A percentile compares a stretch with the other conserved stretches of the same genome.
Evolutionary conservation across 2,329 filamentous ascomycete genomes (phyloP).

Genomic region (Trichoderma pleuroti): DNA sequence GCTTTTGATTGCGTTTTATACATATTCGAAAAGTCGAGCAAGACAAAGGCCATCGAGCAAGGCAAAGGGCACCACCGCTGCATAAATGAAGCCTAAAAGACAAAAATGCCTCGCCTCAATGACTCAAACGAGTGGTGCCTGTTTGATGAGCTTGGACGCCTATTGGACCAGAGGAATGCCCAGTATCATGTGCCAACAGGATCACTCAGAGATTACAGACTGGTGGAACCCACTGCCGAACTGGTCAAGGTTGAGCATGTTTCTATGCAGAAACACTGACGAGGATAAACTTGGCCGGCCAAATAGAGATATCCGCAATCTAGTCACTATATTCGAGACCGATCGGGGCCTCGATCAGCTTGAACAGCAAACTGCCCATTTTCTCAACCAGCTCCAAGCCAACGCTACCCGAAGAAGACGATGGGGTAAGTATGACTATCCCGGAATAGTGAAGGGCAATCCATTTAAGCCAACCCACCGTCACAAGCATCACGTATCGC

Average conservation of each 20-base stretch:
- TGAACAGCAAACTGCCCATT: background rate
- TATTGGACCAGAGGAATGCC: background rate
- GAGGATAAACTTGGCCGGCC: constrained; percentile 27
- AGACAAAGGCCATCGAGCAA: no score
- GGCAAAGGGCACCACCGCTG: no score
- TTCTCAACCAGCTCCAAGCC: constrained; percentile 17
- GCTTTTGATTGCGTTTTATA: no score
- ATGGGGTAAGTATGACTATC: constrained; percentile 24
- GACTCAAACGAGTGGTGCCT: background rate
- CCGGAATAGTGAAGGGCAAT: constrained; percentile 27
- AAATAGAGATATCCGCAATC: constrained; percentile 27
- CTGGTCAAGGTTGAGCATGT: constrained; percentile 7
- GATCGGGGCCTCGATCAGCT: constrained; percentile 6
- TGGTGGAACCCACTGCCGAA: background rate
- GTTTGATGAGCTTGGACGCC: background rate
- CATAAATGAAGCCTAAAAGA: no score
- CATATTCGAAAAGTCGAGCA: no score
- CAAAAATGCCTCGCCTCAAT: background rate
- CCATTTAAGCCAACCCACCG: constrained; percentile 30
- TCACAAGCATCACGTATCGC: constrained; percentile 30
- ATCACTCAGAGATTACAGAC: background rate
- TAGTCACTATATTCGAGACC: constrained; percentile 27
- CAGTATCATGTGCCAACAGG: background rate
- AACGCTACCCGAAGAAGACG: background rate
- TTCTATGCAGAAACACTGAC: constrained; percentile 26